Conservation (phyloP, 164 flowering plant species). For the Akebia trifoliata region DNA sequence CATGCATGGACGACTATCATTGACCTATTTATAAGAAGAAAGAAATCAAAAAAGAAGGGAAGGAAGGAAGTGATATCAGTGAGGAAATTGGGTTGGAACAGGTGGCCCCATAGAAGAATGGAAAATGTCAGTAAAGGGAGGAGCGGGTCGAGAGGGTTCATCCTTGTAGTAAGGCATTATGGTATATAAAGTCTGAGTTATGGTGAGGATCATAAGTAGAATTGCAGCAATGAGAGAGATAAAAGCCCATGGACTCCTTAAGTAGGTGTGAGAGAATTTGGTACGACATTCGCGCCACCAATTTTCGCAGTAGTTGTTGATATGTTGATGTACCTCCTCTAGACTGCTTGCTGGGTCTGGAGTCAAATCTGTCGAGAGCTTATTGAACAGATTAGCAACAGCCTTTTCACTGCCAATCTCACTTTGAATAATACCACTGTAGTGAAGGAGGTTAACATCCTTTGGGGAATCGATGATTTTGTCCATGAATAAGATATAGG, state of each 20-base stretch:
- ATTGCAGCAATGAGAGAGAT: constrained; percentile 42
- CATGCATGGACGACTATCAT: too few relatives aligned
- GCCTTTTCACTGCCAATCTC: constrained; percentile 54
- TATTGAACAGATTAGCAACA: constrained; percentile 49
- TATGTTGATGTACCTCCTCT: constrained; percentile 27
- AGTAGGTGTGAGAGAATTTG: constrained; percentile 46
- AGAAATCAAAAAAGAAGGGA: too few relatives aligned
- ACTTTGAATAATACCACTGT: constrained; percentile 41
- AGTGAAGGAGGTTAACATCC: constrained; percentile 42
- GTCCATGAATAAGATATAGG: constrained; percentile 56
- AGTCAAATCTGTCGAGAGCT: constrained; percentile 37
- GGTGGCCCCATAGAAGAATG: too few relatives aligned
- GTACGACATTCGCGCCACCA: constrained; percentile 47
- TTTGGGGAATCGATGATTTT: constrained; percentile 40
- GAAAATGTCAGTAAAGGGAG: too few relatives aligned
- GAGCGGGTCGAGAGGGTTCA: too few relatives aligned
- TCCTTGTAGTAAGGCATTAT: constrained; percentile 18
- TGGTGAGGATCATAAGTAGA: constrained; percentile 32
- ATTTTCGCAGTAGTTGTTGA: constrained; percentile 37
- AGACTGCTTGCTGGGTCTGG: constrained; percentile 35
- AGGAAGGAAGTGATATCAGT: too few relatives aligned
- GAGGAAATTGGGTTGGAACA: too few relatives aligned
- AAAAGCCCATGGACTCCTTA: constrained; percentile 54
- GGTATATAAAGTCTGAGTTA: constrained; percentile 27
- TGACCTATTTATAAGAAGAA: too few relatives aligned